Conservation (phyloP, 495 filamentous ascomycete species). For the Talaromyces thailandensis region DNA sequence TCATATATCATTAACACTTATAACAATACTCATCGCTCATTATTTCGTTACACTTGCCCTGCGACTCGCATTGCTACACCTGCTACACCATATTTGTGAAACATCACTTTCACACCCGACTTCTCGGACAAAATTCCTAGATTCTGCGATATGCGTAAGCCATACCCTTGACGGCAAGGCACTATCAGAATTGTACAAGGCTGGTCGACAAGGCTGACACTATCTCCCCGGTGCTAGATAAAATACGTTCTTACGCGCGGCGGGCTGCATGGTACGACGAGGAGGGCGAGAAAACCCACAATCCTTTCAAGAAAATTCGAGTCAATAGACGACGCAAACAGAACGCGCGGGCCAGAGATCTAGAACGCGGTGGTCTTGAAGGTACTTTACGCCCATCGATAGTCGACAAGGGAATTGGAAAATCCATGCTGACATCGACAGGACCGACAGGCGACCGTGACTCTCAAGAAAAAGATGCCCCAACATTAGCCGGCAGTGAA, state of each 20-base stretch:
- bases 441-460: background rate
- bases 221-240: slow-evolving; percentile 26
- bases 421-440: slow-evolving; percentile 15
- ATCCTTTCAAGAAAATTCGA: slow-evolving; percentile 37
- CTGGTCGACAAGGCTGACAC: background rate
- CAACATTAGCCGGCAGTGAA: slow-evolving; percentile 13
- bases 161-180: background rate
- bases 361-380: background rate
- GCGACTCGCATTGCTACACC: background rate
- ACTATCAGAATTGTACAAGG: background rate
- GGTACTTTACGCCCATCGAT: slow-evolving; percentile 19
- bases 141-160: background rate
- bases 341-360: background rate
- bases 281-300: slow-evolving; percentile 31
- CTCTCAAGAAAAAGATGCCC: background rate
- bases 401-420: slow-evolving; percentile 19
- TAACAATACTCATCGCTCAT: background rate
- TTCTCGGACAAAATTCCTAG: background rate
- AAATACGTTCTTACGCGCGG: slow-evolving; percentile 32
- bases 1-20: background rate
- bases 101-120: background rate
- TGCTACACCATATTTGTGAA: background rate
- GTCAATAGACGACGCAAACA: background rate
- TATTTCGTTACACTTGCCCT: background rate
- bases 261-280: slow-evolving; percentile 39